Evolutionary conservation across 208 protist genomes (phyloP), one percentile per base, ranked within the genome.

Genomic region (Porcisia deanei): DNA sequence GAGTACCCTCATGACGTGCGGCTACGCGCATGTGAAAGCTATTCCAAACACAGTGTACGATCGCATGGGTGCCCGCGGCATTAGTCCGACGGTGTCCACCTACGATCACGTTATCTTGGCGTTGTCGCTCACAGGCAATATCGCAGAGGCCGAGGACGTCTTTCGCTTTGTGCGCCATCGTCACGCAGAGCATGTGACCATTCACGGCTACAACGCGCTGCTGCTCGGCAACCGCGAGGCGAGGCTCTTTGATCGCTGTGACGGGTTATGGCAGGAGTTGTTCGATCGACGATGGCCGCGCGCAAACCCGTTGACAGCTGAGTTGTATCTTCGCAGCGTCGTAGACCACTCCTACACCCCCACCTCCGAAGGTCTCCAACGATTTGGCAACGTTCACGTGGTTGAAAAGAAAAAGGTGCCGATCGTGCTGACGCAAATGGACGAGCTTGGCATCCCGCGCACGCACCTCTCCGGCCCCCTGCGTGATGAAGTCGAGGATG

Each of bases 361-460:
- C 20, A 89, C 85, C 49, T 91, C 87, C 66, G 85, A 84, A 45
- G 84, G 85, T 22, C 71, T 95, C 69, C 89, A 94, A 79, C 81
- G 80, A 39, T 97, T 95, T 54, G 90, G 90, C 43, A 88, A 91
- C 76, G 79, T 95, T 18, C 89, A 96, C 78, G 86, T 82, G 30
- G 88, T 92, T 55, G 91, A 97, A 81, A 93, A 95, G 81, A 97
- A 97, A 74, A 95, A 94, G 72, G 80, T 97, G n/a, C 94, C 94
- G 5, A 61, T 95, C 12, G 84, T 97, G 16, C 79, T 97, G 49
- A 71, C 87, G 61, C 91, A 96, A 76, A 90, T 97, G 88, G 89
- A 93, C 64, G 84, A 88, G 25, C 84, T 96, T 52, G 94, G 94
- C 68, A 94, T 97, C 73, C 88, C 91, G 2, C 88, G 89, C 64